A percentile compares a stretch with the other conserved stretches of the same genome.
phyloP scores from a whole-genome alignment of 2,329 filamentous ascomycete genomes.

The Ophiostoma sp. region DNA sequence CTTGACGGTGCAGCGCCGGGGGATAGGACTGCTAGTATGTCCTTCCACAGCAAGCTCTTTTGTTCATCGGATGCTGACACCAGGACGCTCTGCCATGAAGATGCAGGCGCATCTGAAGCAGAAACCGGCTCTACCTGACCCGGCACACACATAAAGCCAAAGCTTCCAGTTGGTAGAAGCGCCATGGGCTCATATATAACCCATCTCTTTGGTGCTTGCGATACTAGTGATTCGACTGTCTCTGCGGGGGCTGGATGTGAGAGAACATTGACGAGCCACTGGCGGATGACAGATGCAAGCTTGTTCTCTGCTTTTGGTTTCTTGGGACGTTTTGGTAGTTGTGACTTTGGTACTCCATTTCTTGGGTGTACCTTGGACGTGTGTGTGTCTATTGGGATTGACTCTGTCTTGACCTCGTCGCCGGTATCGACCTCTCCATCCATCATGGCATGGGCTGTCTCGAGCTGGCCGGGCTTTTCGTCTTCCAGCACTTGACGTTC shows the following conservation, averaged over 20 bases:
- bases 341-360: slow-evolving; percentile 31
- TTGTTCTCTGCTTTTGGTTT: slow-evolving; percentile 35
- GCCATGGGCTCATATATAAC: slow-evolving; percentile 57
- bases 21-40: slow-evolving; percentile 46
- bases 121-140: neutral
- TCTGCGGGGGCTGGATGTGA: neutral
- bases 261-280: slow-evolving; percentile 33
- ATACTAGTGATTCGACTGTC: slow-evolving; percentile 32
- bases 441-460: neutral
- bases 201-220: slow-evolving; percentile 51
- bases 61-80: slow-evolving; percentile 28
- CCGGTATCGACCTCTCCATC: neutral
- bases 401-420: neutral
- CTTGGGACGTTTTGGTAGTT: slow-evolving; percentile 18
- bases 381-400: neutral
- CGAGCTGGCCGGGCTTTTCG: neutral
- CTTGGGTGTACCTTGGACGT: neutral
- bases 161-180: slow-evolving; percentile 55
- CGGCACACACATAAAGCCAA: slow-evolving; percentile 30
- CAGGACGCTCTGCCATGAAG: slow-evolving; percentile 40
- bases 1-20: slow-evolving; percentile 29
- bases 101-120: neutral
- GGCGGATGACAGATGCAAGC: slow-evolving; percentile 35
- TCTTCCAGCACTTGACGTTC: neutral
- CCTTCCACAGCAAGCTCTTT: slow-evolving; percentile 42